Percentiles rank a stretch among this genome's conserved stretches.
Conservation (phyloP, 2,329 filamentous ascomycete genomes). For the Colletotrichum phormii region DNA sequence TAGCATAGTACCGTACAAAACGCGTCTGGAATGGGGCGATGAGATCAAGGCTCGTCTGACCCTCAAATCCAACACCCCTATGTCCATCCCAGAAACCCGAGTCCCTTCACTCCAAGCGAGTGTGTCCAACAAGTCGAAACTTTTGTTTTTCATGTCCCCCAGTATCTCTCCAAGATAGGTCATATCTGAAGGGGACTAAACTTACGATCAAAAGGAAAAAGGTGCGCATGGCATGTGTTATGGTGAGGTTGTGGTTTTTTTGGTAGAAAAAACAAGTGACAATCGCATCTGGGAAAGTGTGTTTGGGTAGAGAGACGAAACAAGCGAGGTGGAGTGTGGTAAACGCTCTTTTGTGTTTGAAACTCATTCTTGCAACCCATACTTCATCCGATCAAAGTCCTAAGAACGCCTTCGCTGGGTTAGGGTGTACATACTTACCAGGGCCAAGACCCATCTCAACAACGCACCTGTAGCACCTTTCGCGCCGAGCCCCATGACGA, state of each 20-base stretch:
- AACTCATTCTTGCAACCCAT: neutral
- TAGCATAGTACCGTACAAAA: constrained; percentile 29
- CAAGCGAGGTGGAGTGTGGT: constrained; percentile 1
- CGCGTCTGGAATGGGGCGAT: neutral
- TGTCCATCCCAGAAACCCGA: neutral
- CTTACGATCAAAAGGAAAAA: constrained; percentile 9
- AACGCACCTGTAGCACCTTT: constrained; percentile 61
- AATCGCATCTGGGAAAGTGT: neutral
- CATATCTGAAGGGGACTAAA: constrained; percentile 13
- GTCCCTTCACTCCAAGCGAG: constrained; percentile 22
- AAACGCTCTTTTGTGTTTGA: neutral
- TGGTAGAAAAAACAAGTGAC: neutral
- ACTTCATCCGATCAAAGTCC: constrained; percentile 42
- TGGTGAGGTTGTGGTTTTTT: neutral
- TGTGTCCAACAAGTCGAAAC: constrained; percentile 14
- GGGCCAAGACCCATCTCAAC: constrained; percentile 61
- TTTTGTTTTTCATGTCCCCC: constrained; percentile 1
- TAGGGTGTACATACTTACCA: constrained; percentile 46
- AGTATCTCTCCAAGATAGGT: neutral
- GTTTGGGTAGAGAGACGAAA: neutral
- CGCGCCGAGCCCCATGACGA: constrained; percentile 65
- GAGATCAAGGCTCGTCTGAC: neutral
- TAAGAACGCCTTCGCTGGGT: constrained; percentile 49
- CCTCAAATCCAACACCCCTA: neutral
- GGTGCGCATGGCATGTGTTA: neutral